A percentile compares a stretch with the other conserved stretches of the same genome.
Conservation (phyloP, 495 filamentous ascomycete genomes). For the Penicillium ucsense region DNA sequence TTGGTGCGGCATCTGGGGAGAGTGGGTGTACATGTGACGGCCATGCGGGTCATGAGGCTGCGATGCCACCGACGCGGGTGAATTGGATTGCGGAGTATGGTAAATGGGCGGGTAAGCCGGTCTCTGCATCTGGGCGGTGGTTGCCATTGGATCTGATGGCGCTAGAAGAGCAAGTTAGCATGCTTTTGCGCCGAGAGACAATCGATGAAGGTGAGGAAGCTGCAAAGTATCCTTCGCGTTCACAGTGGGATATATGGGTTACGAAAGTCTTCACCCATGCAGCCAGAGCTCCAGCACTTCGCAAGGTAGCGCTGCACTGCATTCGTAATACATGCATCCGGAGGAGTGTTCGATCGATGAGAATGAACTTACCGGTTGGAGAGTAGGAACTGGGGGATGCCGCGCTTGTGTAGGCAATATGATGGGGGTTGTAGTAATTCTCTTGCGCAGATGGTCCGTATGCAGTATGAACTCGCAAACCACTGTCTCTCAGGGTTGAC, state of each 20-base stretch:
- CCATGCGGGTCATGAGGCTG: constrained; percentile 80
- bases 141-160: constrained; percentile 86
- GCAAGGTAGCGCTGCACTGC: too few species aligned
- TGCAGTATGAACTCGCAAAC: constrained; percentile 35
- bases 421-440: constrained; percentile 61
- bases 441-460: constrained; percentile 59
- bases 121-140: constrained; percentile 70
- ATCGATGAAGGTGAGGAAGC: too few species aligned
- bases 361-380: constrained; percentile 60
- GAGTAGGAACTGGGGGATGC: constrained; percentile 62
- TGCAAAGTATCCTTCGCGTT: too few species aligned
- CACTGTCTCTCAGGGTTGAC: constrained; percentile 23
- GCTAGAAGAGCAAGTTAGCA: constrained; percentile 36
- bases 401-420: constrained; percentile 61
- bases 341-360: background rate
- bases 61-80: constrained; percentile 90
- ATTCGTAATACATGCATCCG: too few species aligned
- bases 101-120: constrained; percentile 80
- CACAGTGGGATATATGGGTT: too few species aligned
- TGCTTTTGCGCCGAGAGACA: too few species aligned
- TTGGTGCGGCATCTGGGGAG: constrained; percentile 64
- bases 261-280: too few species aligned
- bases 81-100: constrained; percentile 91
- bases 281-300: too few species aligned
- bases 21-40: constrained; percentile 72